Percentiles rank a stretch among this genome's conserved stretches.
Evolutionary conservation across 2,329 filamentous ascomycete species (phyloP).

Genomic region (Monosporascus sp.): DNA sequence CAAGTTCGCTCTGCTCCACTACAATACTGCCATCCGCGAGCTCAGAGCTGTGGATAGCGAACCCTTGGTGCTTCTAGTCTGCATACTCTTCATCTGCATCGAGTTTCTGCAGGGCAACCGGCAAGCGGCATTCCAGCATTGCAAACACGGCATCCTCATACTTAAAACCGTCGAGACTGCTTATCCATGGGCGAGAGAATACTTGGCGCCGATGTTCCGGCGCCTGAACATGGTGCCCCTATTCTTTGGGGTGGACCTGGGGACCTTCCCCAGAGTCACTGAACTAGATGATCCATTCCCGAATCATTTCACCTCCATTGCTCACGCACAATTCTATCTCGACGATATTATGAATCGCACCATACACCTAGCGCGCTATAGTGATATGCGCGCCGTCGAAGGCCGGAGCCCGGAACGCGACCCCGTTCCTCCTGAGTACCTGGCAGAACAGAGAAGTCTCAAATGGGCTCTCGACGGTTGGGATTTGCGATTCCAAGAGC

Average conservation of each 20-base stretch:
- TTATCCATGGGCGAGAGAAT: conserved; percentile 24
- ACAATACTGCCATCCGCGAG: conserved; percentile 34
- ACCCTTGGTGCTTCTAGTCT: conserved; percentile 33
- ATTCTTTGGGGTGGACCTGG: conserved; percentile 28
- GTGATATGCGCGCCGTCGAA: conserved; percentile 23
- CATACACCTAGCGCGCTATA: conserved; percentile 25
- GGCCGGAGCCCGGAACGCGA: conserved; percentile 4
- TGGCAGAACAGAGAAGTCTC: conserved; percentile 18
- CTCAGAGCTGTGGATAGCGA: conserved; percentile 26
- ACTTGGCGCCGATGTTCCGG: conserved; percentile 32
- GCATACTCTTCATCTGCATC: conserved; percentile 39
- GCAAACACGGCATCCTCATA: conserved; percentile 32
- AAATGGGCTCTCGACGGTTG: conserved; percentile 22
- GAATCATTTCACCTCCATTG: conserved; percentile 12
- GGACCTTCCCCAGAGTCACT: conserved; percentile 19
- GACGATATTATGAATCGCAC: conserved; percentile 23
- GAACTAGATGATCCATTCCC: conserved; percentile 19
- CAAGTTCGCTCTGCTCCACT: conserved; percentile 32
- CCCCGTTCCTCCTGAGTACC: conserved; percentile 10
- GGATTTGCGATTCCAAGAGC: conserved; percentile 20
- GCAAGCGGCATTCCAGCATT: conserved; percentile 31
- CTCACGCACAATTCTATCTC: conserved; percentile 26
- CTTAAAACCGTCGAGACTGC: conserved; percentile 23
- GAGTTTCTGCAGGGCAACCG: conserved; percentile 35
- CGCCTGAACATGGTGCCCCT: conserved; percentile 35